These are phyloP conservation scores for Crucihimalaya himalaica DNA, from an alignment of 345 rosid species.

Conservation along the genomic window DNA sequence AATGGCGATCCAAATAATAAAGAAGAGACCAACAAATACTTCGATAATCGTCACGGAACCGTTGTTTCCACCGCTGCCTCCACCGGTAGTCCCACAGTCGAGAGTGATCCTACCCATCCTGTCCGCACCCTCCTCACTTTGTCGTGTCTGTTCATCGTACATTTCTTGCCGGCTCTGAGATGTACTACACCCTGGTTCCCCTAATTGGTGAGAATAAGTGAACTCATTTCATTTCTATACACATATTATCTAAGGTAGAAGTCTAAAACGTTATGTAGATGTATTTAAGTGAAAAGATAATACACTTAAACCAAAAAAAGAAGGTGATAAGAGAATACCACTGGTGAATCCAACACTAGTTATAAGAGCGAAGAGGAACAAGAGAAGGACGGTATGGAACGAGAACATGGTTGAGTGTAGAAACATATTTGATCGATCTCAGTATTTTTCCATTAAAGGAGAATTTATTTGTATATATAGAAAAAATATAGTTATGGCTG, in stretches of 20 bases:
- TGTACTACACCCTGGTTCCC: not conserved
- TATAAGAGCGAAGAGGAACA: not conserved
- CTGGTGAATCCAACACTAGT: not conserved
- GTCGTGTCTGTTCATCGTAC: not conserved
- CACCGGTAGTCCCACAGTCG: not conserved
- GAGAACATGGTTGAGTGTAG: not conserved
- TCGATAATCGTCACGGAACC: not conserved
- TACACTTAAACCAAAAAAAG: not conserved
- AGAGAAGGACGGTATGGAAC: not conserved
- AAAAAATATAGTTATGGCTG: too few relatives aligned
- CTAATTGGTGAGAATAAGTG: not conserved
- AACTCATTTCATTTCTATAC: not conserved
- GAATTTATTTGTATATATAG: not conserved
- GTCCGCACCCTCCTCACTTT: not conserved
- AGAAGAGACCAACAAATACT: not conserved
- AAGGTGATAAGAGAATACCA: conserved; percentile 1
- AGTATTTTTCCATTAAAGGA: not conserved
- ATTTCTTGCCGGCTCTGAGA: not conserved
- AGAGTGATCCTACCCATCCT: not conserved
- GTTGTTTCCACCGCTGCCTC: not conserved
- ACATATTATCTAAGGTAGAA: not conserved
- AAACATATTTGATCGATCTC: not conserved
- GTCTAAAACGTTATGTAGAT: not conserved
- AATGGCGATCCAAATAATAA: not conserved
- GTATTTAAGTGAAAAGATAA: not conserved